A percentile compares a stretch with the other conserved stretches of the same genome.
Evolutionary conservation across 2,329 filamentous ascomycete genomes (phyloP).

Genomic region (Colletotrichum navitas): DNA sequence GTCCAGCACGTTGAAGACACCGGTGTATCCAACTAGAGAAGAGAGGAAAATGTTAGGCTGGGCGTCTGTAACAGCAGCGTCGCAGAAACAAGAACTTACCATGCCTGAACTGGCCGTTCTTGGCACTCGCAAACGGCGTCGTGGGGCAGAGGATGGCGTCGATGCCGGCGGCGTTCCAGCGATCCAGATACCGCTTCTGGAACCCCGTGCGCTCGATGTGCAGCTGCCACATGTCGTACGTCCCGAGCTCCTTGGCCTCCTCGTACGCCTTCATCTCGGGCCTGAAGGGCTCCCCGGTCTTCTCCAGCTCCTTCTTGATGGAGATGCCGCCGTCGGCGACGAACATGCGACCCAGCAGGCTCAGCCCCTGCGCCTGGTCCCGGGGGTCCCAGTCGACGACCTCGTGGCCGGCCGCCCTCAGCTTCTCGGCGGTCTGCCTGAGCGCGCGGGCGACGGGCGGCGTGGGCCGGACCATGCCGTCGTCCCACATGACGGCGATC

Average conservation of each 20-base stretch:
- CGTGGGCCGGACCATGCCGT: slow-evolving; percentile 74
- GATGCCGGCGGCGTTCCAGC: slow-evolving; percentile 61
- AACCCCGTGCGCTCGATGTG: slow-evolving; percentile 59
- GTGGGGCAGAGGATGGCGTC: slow-evolving; percentile 74
- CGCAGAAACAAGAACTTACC: slow-evolving; percentile 48
- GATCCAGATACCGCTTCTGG: slow-evolving; percentile 61
- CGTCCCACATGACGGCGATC: slow-evolving; percentile 74
- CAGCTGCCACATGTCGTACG: slow-evolving; percentile 62
- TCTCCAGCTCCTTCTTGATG: slow-evolving; percentile 54
- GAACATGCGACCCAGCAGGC: slow-evolving; percentile 60
- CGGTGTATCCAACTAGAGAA: slow-evolving; percentile 60
- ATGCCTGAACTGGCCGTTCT: slow-evolving; percentile 59
- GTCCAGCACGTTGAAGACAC: slow-evolving; percentile 63
- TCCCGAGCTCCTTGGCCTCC: slow-evolving; percentile 54
- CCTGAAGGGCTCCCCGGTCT: slow-evolving; percentile 58
- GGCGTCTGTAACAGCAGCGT: background rate
- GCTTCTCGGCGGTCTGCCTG: slow-evolving; percentile 54
- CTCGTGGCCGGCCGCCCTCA: slow-evolving; percentile 62
- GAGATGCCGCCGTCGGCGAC: slow-evolving; percentile 60
- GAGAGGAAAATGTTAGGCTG: background rate
- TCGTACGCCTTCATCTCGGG: slow-evolving; percentile 54
- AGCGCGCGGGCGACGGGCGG: slow-evolving; percentile 73
- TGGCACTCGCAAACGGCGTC: slow-evolving; percentile 58
- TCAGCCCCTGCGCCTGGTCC: slow-evolving; percentile 55
- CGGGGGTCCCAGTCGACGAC: slow-evolving; percentile 64